A percentile compares a stretch with the other conserved stretches of the same genome.
These are phyloP conservation scores for Panaeolus papilionaceus DNA, from an alignment of 768 basidiomycete genomes.

Conservation along the genomic window DNA sequence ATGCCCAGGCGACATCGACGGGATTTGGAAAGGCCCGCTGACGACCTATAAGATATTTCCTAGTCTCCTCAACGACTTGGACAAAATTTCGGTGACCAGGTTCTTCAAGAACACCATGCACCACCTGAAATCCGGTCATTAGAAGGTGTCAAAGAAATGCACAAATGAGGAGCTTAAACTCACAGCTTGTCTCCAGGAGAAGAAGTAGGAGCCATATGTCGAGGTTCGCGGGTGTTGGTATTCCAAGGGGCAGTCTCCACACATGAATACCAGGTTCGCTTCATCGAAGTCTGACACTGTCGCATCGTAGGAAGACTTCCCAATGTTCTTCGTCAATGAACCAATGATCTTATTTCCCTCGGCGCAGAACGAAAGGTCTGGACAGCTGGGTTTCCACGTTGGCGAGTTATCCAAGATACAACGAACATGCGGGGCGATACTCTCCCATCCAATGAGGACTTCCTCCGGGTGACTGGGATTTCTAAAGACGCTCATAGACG, in stretches of 20 bases:
- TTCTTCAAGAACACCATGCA: not conserved
- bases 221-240: not conserved
- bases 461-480: not conserved
- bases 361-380: not conserved
- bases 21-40: not conserved
- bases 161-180: not conserved
- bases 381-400: not conserved
- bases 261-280: not conserved
- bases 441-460: not conserved
- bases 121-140: not conserved
- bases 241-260: not conserved
- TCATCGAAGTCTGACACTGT: not conserved
- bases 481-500: not conserved
- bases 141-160: not conserved
- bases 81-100: not conserved
- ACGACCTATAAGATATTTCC: not conserved
- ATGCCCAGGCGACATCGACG: not conserved
- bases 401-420: not conserved
- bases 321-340: not conserved
- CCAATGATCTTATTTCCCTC: not conserved
- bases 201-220: not conserved
- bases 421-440: not conserved
- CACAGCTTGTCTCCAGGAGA: slow-evolving; percentile 7
- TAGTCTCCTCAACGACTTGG: not conserved
- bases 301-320: not conserved